Conservation (phyloP, 148 eudicot species). For the Salicornia ramosissima region DNA sequence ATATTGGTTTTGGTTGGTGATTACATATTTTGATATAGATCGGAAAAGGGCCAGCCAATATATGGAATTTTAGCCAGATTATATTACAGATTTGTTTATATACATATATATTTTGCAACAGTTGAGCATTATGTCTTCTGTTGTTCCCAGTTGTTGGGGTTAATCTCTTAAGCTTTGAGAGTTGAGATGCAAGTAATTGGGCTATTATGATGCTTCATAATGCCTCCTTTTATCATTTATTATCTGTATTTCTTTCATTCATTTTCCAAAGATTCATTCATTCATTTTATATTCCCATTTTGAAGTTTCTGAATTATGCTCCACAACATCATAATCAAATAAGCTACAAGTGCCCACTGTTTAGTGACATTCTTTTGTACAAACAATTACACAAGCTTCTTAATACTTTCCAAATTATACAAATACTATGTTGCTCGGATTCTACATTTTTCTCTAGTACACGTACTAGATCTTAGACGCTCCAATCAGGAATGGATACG, state of each 20-base stretch:
- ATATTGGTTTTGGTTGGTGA: slow-evolving; percentile 14
- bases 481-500: background rate
- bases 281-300: slow-evolving; percentile 12
- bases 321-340: background rate
- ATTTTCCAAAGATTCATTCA: slow-evolving; percentile 20
- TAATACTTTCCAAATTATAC: background rate
- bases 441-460: background rate
- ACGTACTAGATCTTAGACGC: background rate
- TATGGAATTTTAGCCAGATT: slow-evolving; percentile 12
- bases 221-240: slow-evolving; percentile 6
- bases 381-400: background rate
- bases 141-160: slow-evolving; percentile 17
- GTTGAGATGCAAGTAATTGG: slow-evolving; percentile 11
- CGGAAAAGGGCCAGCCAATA: slow-evolving; percentile 2
- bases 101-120: slow-evolving; percentile 11
- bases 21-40: slow-evolving; percentile 14
- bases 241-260: slow-evolving; percentile 7
- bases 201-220: slow-evolving; percentile 11
- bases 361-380: background rate
- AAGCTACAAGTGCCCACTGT: background rate
- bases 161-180: background rate
- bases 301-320: background rate
- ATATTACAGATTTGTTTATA: slow-evolving; percentile 12
- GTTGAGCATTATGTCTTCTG: slow-evolving; percentile 13
- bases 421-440: background rate